Evolutionary conservation across 768 basidiomycete species (phyloP).

Genomic region (Xanthoconium stramineum): DNA sequence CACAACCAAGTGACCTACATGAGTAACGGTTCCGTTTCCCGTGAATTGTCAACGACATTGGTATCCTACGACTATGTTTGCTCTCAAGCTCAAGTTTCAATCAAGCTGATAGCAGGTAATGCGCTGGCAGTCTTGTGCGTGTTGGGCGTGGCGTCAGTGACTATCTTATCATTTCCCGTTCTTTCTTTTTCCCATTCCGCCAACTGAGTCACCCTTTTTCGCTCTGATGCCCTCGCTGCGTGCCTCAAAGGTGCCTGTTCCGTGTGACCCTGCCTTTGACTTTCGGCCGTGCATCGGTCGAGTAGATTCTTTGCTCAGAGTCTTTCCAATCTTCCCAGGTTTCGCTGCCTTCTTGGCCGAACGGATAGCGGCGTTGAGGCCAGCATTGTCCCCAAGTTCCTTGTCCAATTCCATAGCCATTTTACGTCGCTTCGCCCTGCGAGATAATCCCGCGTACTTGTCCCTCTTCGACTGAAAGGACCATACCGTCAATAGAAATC

Average conservation of each 20-base stretch:
- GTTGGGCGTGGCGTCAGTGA: not conserved
- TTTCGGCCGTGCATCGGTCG: slow-evolving; percentile 34
- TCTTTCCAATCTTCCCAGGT: slow-evolving; percentile 71
- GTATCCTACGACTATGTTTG: not conserved
- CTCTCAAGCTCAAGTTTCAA: too few relatives aligned
- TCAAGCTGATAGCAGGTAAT: too few relatives aligned
- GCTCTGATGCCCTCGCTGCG: slow-evolving; percentile 60
- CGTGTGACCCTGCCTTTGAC: slow-evolving; percentile 30
- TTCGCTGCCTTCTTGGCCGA: slow-evolving; percentile 78
- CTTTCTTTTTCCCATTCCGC: slow-evolving; percentile 50
- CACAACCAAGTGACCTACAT: not conserved
- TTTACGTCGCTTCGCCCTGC: slow-evolving; percentile 84
- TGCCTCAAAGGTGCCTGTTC: slow-evolving; percentile 48
- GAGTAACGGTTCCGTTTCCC: not conserved
- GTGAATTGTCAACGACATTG: not conserved
- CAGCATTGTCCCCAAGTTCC: slow-evolving; percentile 50
- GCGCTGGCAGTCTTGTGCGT: too few relatives aligned
- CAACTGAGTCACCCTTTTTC: slow-evolving; percentile 57
- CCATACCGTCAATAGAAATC: slow-evolving; percentile 3
- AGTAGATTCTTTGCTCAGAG: slow-evolving; percentile 35
- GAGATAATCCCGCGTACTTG: slow-evolving; percentile 79
- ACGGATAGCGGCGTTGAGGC: slow-evolving; percentile 74
- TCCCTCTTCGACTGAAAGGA: slow-evolving; percentile 65
- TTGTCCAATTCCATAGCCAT: slow-evolving; percentile 80
- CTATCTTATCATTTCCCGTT: slow-evolving; percentile 34